Conservation (phyloP, 148 eudicot genomes). For the Dianthus caryophyllus region DNA sequence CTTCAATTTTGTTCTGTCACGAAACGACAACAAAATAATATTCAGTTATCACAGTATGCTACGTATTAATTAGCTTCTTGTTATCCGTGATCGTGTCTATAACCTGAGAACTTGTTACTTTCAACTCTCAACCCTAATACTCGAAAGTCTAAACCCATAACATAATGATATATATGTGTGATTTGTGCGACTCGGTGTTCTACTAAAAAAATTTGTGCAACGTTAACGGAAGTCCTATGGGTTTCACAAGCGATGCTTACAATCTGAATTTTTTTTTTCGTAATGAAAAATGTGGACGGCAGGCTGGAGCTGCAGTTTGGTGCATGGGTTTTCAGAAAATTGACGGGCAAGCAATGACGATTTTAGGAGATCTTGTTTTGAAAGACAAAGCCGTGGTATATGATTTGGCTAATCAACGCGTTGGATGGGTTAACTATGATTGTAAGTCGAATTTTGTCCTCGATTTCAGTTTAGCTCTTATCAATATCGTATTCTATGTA, state of each 20-base stretch:
- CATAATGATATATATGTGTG: too few species aligned
- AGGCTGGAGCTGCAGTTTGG: constrained; percentile 87
- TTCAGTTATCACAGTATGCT: too few species aligned
- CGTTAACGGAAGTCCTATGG: not conserved
- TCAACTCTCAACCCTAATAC: too few species aligned
- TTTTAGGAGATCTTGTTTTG: constrained; percentile 89
- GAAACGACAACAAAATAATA: too few species aligned
- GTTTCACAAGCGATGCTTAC: not conserved
- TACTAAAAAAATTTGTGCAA: not conserved
- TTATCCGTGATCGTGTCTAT: too few species aligned
- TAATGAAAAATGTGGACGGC: constrained; percentile 12
- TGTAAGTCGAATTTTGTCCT: constrained; percentile 48
- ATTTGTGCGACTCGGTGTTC: too few species aligned
- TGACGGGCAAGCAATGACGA: constrained; percentile 69
- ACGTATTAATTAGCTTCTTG: too few species aligned
- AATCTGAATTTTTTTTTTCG: not conserved
- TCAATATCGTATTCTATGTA: too few species aligned
- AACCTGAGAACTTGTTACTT: too few species aligned
- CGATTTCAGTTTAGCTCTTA: not conserved
- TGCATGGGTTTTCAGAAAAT: constrained; percentile 91
- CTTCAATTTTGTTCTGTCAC: not conserved
- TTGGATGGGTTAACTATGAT: constrained; percentile 93
- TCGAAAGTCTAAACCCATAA: too few species aligned
- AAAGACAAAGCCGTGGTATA: constrained; percentile 80
- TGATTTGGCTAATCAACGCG: constrained; percentile 76